Conservation (phyloP, 306 rosid genomes). For the Vigna nakashimae region DNA sequence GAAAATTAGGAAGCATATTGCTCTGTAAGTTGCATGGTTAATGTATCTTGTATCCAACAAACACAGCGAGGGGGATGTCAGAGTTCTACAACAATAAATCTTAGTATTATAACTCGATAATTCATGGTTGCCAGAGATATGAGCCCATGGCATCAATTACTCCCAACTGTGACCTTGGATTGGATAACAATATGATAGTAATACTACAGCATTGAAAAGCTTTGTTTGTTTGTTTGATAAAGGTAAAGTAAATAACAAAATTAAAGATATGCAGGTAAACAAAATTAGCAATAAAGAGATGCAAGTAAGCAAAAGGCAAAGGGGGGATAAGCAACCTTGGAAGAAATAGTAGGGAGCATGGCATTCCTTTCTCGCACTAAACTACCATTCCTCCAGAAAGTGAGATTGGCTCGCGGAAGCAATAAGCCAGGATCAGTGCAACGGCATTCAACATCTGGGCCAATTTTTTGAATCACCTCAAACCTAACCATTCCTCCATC, state of each 20-base stretch:
- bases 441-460: conserved; percentile 93
- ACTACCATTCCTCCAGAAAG: conserved; percentile 98
- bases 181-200: background rate
- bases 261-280: conserved; percentile 16
- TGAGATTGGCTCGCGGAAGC: conserved; percentile 97
- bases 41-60: background rate
- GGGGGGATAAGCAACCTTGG: conserved; percentile 66
- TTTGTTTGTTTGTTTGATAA: background rate
- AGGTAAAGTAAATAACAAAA: conserved; percentile 8
- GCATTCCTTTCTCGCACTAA: conserved; percentile 90
- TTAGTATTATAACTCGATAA: background rate
- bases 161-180: conserved; percentile 12
- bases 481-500: conserved; percentile 99
- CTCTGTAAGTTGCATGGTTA: background rate
- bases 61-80: background rate
- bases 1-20: background rate
- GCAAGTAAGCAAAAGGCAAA: conserved; percentile 27
- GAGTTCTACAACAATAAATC: background rate
- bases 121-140: background rate
- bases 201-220: conserved; percentile 4
- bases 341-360: conserved; percentile 97
- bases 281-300: background rate
- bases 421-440: conserved; percentile 98
- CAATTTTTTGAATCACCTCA: conserved; percentile 92
- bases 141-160: background rate